These are phyloP conservation scores for Talaromyces sp. DNA, from an alignment of 2,329 filamentous ascomycete species.

Conservation along the genomic window DNA sequence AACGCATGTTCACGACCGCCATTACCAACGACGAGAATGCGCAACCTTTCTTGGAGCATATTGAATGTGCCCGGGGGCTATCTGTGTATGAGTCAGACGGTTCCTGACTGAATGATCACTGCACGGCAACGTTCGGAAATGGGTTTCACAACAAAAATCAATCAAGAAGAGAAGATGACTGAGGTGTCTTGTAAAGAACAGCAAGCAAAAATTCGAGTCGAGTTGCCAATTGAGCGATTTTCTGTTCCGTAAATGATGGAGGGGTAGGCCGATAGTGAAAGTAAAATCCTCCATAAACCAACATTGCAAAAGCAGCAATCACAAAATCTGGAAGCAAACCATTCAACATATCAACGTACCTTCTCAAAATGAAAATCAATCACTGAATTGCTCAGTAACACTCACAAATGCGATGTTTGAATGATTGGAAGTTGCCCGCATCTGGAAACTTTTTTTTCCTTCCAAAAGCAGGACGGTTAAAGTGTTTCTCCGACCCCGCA, in stretches of 20 bases:
- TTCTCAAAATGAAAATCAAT: not conserved
- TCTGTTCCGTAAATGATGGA: slow-evolving; percentile 9
- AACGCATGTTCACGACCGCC: slow-evolving; percentile 92
- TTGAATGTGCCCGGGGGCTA: slow-evolving; percentile 21
- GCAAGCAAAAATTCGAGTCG: not conserved
- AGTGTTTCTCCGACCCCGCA: slow-evolving; percentile 21
- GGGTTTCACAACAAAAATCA: not conserved
- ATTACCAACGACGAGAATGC: slow-evolving; percentile 84
- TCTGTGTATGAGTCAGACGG: slow-evolving; percentile 14
- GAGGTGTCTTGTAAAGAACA: not conserved
- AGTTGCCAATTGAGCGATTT: not conserved
- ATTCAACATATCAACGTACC: not conserved
- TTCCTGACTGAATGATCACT: slow-evolving; percentile 10
- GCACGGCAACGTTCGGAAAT: not conserved
- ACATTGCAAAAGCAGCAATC: not conserved
- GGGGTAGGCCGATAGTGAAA: not conserved
- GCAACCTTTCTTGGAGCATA: slow-evolving; percentile 52
- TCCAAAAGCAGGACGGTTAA: slow-evolving; percentile 11
- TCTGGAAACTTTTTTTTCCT: slow-evolving; percentile 20
- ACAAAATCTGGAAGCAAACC: not conserved
- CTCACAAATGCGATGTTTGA: slow-evolving; percentile 1
- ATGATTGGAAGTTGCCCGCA: slow-evolving; percentile 11
- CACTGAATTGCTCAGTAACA: slow-evolving; percentile 4
- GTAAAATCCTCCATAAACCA: not conserved
- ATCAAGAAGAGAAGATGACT: not conserved